Evolutionary conservation across 2,329 filamentous ascomycete genomes (phyloP), one percentile per base, ranked within the genome.

Genomic region (Lachnellula willkommii): DNA sequence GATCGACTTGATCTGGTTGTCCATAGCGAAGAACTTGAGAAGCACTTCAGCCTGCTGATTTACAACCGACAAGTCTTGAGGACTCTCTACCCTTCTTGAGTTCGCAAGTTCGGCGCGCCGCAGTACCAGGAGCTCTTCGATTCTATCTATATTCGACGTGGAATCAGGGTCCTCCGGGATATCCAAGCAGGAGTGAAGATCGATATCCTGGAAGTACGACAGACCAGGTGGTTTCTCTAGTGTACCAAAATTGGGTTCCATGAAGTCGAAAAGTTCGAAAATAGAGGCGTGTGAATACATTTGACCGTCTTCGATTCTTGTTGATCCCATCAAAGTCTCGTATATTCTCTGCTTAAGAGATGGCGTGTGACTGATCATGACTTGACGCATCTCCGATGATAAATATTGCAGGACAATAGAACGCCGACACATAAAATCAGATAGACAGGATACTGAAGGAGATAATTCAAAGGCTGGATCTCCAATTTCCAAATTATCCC

Each of bases 231-330:
- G 68, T 4, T 75, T 70, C 45, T 73, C 65, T 12, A 71, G 67
- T 55, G 71, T 70, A 1, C 74, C 71, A 40, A 85, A 76, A 48
- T 82, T 78, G 11, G 87, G 71, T 58, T 89, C 85, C 57, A 94
- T 81, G 66, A 97, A 97, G 72, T 99, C 94, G 65, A 95, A 94
- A 22, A 97, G 79, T 62, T 96, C 91, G 66, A 97, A 96, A 6
- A 97, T 81, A 3, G 88, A 91, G 1, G 87, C 80, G 56, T 90
- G 88, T 28, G 52, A 52, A 77, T 74, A 57, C 39, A 88, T 75
- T 5, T 83, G 76, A 48, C 87, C 85, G 56, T 82, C 83, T 14
- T 87, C 81, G 17, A 84, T 75, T 11, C 82, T 77, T 7, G 90
- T 83, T 43, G 87, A 84, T 5, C 94, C 94, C 45, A 92, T 83